Evolutionary conservation across 202 grass and related monocot genomes (phyloP).

Genomic region (Panicum hallii): DNA sequence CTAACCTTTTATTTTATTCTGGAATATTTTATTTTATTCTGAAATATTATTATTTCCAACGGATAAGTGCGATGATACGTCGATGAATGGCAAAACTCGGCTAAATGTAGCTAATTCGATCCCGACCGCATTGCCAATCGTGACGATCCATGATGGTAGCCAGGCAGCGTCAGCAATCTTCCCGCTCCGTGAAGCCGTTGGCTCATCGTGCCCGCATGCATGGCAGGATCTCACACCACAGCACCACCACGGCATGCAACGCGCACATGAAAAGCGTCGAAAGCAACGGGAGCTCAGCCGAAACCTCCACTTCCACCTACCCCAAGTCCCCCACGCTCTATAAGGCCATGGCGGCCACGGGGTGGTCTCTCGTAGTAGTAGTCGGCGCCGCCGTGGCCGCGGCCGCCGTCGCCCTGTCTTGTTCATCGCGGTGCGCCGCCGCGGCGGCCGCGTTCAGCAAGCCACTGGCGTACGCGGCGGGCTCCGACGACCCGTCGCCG

Average conservation of each 20-base stretch:
- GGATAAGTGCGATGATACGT: no score
- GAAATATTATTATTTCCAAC: no score
- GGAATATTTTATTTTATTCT: no score
- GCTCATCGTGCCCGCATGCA: conserved; percentile 39
- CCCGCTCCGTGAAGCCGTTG: conserved; percentile 34
- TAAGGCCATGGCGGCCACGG: conserved; percentile 17
- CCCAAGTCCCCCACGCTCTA: background rate
- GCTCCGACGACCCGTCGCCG: background rate
- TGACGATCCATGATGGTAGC: background rate
- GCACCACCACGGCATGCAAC: background rate
- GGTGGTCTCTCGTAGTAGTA: background rate
- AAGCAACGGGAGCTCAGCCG: background rate
- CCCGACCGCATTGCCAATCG: no score
- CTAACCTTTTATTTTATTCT: no score
- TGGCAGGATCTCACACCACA: background rate
- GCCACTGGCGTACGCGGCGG: no score
- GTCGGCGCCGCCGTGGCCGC: background rate
- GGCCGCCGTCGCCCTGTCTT: no score
- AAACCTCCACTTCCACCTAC: conserved; percentile 7
- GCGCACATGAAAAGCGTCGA: background rate
- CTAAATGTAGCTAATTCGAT: no score
- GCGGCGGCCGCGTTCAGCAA: no score
- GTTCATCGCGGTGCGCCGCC: no score
- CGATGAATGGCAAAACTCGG: no score
- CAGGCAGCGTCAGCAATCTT: background rate